These are phyloP conservation scores for Neopestalotiopsis rosae DNA, from an alignment of 2,329 filamentous ascomycete species.

Conservation along the genomic window DNA sequence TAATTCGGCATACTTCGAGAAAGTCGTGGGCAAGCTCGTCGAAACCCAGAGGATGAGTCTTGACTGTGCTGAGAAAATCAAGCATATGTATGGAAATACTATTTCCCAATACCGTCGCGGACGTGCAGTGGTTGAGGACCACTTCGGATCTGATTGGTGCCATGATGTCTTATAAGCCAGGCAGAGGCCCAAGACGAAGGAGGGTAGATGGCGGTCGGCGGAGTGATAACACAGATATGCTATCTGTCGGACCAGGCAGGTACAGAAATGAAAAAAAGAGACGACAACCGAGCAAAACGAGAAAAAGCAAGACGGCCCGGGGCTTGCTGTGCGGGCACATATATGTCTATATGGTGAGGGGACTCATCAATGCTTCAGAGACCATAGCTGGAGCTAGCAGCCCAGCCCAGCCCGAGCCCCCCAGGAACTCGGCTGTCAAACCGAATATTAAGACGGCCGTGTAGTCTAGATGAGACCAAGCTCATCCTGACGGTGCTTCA, in stretches of 20 bases:
- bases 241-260: background rate
- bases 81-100: constrained; percentile 69
- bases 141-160: constrained; percentile 13
- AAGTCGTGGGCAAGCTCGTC: constrained; percentile 68
- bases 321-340: background rate
- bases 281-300: background rate
- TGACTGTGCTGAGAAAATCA: constrained; percentile 65
- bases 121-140: constrained; percentile 37
- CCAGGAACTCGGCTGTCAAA: constrained; percentile 1
- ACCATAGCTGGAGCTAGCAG: no score
- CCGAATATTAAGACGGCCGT: background rate
- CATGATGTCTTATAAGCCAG: constrained; percentile 6
- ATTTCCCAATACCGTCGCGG: constrained; percentile 65
- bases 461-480: constrained; percentile 14
- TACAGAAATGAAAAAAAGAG: background rate
- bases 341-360: background rate
- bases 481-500: constrained; percentile 7
- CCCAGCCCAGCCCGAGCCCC: background rate
- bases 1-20: constrained; percentile 68
- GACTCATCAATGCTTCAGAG: background rate
- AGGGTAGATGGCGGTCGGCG: background rate
- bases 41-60: constrained; percentile 60
- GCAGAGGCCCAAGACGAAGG: background rate
- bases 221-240: background rate
- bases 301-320: background rate